Conservation (phyloP, 768 basidiomycete genomes). For the Boletus fagicola region DNA sequence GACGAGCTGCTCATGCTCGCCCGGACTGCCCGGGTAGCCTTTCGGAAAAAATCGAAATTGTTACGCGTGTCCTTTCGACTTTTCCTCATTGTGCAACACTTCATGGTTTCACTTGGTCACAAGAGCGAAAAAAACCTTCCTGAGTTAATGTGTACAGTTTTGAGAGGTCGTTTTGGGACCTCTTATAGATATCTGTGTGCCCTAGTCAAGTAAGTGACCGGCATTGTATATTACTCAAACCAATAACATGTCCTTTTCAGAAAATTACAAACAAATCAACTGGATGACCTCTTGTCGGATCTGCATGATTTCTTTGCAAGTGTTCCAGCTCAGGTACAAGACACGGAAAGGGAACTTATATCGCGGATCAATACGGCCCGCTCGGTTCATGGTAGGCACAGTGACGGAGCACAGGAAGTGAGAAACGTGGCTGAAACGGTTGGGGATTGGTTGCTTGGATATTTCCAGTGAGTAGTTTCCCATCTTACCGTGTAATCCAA, state of each 20-base stretch:
- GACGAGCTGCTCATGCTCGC: conserved; percentile 35
- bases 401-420: conserved; percentile 16
- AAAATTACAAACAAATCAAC: conserved; percentile 40
- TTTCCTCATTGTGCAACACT: conserved; percentile 42
- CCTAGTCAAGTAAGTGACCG: conserved; percentile 45
- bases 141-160: conserved; percentile 44
- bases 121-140: conserved; percentile 35
- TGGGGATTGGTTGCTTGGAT: conserved; percentile 50
- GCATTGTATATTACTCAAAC: not conserved
- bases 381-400: conserved; percentile 18
- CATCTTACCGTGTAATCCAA: not conserved
- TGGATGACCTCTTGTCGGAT: conserved; percentile 39
- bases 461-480: conserved; percentile 43
- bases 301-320: conserved; percentile 40
- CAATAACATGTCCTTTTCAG: conserved; percentile 28
- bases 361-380: conserved; percentile 25
- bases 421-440: conserved; percentile 30
- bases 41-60: conserved; percentile 32
- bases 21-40: conserved; percentile 37
- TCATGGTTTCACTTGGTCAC: conserved; percentile 45
- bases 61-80: conserved; percentile 51
- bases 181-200: conserved; percentile 46
- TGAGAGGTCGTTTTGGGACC: conserved; percentile 44
- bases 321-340: conserved; percentile 33
- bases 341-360: conserved; percentile 34